These are phyloP conservation scores for Elsinoe necatrix DNA, from an alignment of 2,329 filamentous ascomycete species.

Conservation along the genomic window DNA sequence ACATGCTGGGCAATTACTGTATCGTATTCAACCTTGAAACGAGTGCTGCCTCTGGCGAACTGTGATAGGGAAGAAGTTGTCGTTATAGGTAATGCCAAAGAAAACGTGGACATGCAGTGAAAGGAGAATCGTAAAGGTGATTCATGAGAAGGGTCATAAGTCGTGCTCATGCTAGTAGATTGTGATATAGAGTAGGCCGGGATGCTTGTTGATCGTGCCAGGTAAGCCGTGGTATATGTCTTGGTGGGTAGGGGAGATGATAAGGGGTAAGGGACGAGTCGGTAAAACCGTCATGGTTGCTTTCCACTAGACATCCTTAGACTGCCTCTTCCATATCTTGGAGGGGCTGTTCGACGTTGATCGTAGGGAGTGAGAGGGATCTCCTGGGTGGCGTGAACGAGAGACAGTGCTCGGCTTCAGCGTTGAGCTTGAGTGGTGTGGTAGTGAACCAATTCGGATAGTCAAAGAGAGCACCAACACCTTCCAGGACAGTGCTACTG, in stretches of 20 bases:
- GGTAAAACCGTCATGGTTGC: too few relatives aligned
- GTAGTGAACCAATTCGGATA: slow-evolving; percentile 5
- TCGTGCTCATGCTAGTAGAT: not conserved
- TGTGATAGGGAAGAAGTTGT: not conserved
- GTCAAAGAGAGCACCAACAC: slow-evolving; percentile 5
- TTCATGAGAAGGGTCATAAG: not conserved
- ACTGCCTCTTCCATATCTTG: not conserved
- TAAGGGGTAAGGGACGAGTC: too few relatives aligned
- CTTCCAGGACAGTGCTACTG: not conserved
- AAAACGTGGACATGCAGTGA: not conserved
- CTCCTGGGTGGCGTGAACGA: not conserved
- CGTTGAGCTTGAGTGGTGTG: not conserved
- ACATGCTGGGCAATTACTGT: not conserved
- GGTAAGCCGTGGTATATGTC: not conserved
- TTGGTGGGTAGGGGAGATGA: not conserved
- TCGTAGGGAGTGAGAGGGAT: slow-evolving; percentile 1
- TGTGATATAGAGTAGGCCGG: not conserved
- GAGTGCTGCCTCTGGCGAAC: not conserved
- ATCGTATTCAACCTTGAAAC: not conserved
- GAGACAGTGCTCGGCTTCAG: slow-evolving; percentile 1
- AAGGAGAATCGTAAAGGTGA: not conserved
- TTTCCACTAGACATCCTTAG: not conserved
- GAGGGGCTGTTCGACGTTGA: slow-evolving; percentile 2
- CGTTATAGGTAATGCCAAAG: not conserved
- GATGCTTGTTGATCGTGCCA: not conserved